A percentile compares a stretch with the other conserved stretches of the same genome.
Conservation (phyloP, 1,284 basidiomycete genomes). For the Xerocomus minutiporus region DNA sequence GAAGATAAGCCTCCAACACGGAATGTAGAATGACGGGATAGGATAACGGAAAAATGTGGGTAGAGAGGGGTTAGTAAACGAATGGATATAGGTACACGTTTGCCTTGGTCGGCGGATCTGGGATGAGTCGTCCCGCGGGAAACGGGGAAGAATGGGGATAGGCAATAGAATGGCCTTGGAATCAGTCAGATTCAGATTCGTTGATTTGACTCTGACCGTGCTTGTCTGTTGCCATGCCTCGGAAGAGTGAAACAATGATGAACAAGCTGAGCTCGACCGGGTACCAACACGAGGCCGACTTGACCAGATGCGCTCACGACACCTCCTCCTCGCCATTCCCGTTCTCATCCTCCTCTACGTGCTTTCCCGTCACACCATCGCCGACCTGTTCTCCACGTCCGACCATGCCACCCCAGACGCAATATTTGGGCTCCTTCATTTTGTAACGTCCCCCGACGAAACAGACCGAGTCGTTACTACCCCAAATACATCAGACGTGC, state of each 20-base stretch:
- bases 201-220: too few relatives aligned
- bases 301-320: conserved; percentile 26
- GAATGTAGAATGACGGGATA: too few relatives aligned
- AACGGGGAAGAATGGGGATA: too few relatives aligned
- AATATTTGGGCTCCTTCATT: conserved; percentile 62
- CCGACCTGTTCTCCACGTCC: conserved; percentile 34
- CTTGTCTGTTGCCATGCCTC: too few relatives aligned
- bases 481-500: background rate
- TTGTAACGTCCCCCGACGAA: conserved; percentile 48
- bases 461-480: conserved; percentile 12
- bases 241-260: too few relatives aligned
- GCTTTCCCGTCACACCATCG: conserved; percentile 31
- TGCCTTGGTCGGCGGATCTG: too few relatives aligned
- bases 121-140: too few relatives aligned
- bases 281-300: background rate
- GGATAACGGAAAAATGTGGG: background rate
- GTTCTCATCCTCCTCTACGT: conserved; percentile 29
- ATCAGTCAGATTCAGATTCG: too few relatives aligned
- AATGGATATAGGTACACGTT: too few relatives aligned
- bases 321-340: conserved; percentile 30
- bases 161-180: too few relatives aligned
- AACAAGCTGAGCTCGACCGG: too few relatives aligned
- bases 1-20: too few relatives aligned
- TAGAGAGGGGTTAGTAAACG: background rate
- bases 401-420: conserved; percentile 41